Base-by-base conservation (phyloP, 1,284 basidiomycete genomes). In the Boletus sp. region DNA sequence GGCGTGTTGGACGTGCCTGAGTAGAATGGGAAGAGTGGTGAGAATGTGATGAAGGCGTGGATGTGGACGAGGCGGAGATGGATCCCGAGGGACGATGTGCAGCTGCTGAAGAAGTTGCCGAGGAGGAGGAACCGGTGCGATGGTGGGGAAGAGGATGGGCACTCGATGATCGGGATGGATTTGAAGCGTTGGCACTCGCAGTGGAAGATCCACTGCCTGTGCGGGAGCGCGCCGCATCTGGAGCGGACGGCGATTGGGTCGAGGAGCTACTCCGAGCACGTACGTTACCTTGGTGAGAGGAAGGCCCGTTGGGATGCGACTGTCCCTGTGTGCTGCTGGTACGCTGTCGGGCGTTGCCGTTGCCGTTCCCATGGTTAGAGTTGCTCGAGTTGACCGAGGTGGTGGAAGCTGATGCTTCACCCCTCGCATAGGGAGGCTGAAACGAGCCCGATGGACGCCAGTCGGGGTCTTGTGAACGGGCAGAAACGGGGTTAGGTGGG, bases 381-480 rank as follows among this genome's bases (percentile, higher is more conserved):
- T 79, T 79, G 23, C 83, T 81, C 10, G 90, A 92, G 70, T 87
- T 90, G 66, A 92, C 80, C 0, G 90, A 91, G 13, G 88, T 85
- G 25, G 87, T 84, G 2, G 90, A 91, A 48, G 84, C 86, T 14
- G 90, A 87, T 17, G 90, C 90, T 61, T 92, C 90, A 31, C 83
- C 80, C 59, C 90, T 87, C 33, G 83, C 87, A 71, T 92, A 91
- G 1, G 90, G 90, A 0, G 83, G 82, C 63, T 83, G 82, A 65
- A 83, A 76, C 65, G 83, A 69, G 5, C 70, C 71, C n/a, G 77
- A 75, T 23, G 76, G 77, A 61, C 83, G 81, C 81, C 84, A 83
- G 58, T 86, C 84, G 48, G 69, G 63, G 35, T 74, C 69, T 19
- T 70, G 74, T 51, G 77, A 73, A n/a, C 77, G 60, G 10, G 51